phyloP scores from a whole-genome alignment of 768 basidiomycete species.

The Suillus luteus region DNA sequence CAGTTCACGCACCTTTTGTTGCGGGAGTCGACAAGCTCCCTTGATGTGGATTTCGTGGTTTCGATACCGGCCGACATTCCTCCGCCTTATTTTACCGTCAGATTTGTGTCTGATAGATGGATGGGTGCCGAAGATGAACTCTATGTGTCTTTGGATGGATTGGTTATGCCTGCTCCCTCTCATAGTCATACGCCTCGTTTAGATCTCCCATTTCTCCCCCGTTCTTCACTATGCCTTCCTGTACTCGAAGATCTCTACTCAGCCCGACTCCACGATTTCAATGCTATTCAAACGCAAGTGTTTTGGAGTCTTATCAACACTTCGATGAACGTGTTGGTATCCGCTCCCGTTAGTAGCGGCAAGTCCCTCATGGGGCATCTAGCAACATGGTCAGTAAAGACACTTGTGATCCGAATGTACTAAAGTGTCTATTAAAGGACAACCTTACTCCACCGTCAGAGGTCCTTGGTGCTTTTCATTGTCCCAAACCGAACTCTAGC shows the following conservation, averaged over 20 bases:
- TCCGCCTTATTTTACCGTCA: conserved; percentile 70
- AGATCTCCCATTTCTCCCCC: conserved; percentile 73
- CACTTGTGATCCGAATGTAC: not conserved
- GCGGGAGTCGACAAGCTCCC: conserved; percentile 56
- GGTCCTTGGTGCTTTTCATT: conserved; percentile 65
- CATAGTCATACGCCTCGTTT: conserved; percentile 62
- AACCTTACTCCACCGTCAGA: conserved; percentile 44
- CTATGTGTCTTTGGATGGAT: conserved; percentile 57
- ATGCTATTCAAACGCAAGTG: conserved; percentile 85
- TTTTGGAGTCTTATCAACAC: conserved; percentile 83
- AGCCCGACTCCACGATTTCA: conserved; percentile 57
- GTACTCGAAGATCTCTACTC: conserved; percentile 49
- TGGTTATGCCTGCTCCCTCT: conserved; percentile 74
- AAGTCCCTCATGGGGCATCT: conserved; percentile 76
- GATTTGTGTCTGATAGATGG: conserved; percentile 90
- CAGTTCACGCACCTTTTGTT: conserved; percentile 77
- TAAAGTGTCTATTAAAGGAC: conserved; percentile 46
- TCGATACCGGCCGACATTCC: conserved; percentile 60
- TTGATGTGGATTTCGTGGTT: conserved; percentile 80
- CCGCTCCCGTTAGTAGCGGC: conserved; percentile 79
- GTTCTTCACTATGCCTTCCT: conserved; percentile 49
- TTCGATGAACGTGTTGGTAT: conserved; percentile 65
- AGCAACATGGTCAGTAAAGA: conserved; percentile 63
- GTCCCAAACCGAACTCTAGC: conserved; percentile 60
- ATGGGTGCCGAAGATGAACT: conserved; percentile 84